Conservation (phyloP, 306 rosid species). For the Vigna unguiculata region DNA sequence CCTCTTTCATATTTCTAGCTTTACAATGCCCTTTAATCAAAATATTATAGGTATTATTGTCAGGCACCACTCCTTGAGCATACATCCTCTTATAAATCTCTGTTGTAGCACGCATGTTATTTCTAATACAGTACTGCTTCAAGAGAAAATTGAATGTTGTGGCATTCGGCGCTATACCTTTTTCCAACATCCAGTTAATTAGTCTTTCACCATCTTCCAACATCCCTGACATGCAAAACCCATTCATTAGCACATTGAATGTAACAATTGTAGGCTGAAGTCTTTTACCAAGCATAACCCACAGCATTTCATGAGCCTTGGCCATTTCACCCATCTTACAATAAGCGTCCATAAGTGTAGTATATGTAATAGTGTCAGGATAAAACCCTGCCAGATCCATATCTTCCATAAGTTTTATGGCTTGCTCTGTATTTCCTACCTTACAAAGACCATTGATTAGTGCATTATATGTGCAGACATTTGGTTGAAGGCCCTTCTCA, state of each 20-base stretch:
- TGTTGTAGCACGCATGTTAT: conserved; percentile 63
- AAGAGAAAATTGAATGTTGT: conserved; percentile 81
- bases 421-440: conserved; percentile 73
- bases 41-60: conserved; percentile 76
- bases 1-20: conserved; percentile 89
- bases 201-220: conserved; percentile 82
- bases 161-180: conserved; percentile 75
- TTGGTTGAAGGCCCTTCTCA: conserved; percentile 77
- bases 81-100: conserved; percentile 72
- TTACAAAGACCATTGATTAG: conserved; percentile 85
- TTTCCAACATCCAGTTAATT: conserved; percentile 82
- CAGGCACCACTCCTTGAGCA: conserved; percentile 70
- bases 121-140: conserved; percentile 88
- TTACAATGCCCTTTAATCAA: conserved; percentile 88
- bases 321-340: conserved; percentile 79
- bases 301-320: conserved; percentile 72
- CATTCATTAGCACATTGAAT: conserved; percentile 90
- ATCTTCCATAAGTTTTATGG: conserved; percentile 70
- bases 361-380: conserved; percentile 83
- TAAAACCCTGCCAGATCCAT: conserved; percentile 75
- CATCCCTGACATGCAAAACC: conserved; percentile 86
- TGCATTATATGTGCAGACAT: conserved; percentile 77
- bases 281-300: conserved; percentile 71
- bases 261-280: conserved; percentile 87
- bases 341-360: conserved; percentile 88